Evolutionary conservation across 164 flowering plant genomes (phyloP), one percentile per base, ranked within the genome.

Genomic region (Vitis rupestris): DNA sequence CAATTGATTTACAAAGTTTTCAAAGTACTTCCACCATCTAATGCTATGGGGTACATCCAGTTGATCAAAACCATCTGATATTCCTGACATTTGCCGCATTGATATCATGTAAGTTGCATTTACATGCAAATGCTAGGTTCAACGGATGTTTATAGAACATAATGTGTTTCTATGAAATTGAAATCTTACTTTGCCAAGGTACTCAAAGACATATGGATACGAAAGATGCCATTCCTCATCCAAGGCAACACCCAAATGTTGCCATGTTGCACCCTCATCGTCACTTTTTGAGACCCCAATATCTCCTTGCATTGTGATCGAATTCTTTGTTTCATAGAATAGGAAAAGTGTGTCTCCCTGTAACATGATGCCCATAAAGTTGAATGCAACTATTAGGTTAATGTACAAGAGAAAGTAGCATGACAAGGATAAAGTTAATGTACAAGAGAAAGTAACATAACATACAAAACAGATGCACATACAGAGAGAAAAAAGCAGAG

Each of bases 211-310:
- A 70, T 80, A 94, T 7, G 99, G 99, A 80, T 84, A 92, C 12
- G 99, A 94, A 47, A 94, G 94, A 82, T 94, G 99, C 98, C 99
- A 94, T 15, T 89, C 93, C 77, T 94, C 99, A 78, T 91, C 90
- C 76, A 94, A 84, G 5, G 92, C 98, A 55, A 84, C 81, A 57
- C 99, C 99, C 74, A 92, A 70, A 12, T 79, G 93, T 72, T 92
- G 80, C 99, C 99, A 94, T 23, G 97, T 87, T 58, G 90, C 99
- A 72, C 99, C 98, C 53, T 84, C 84, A 69, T 94, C 98, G 31
- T 65, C 59, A 66, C 99, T 94, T 81, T 77, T 89, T 23, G 99
- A 85, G 70, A 92, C 99, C 30, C 89, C 98, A 64, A 94, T 92
- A 73, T 94, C 99, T 69, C 99, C 99, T 86, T 94, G 91, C 87